A percentile compares a stretch with the other conserved stretches of the same genome.
Evolutionary conservation across 2,329 filamentous ascomycete genomes (phyloP).

Genomic region (Teratosphaeria nubilosa): DNA sequence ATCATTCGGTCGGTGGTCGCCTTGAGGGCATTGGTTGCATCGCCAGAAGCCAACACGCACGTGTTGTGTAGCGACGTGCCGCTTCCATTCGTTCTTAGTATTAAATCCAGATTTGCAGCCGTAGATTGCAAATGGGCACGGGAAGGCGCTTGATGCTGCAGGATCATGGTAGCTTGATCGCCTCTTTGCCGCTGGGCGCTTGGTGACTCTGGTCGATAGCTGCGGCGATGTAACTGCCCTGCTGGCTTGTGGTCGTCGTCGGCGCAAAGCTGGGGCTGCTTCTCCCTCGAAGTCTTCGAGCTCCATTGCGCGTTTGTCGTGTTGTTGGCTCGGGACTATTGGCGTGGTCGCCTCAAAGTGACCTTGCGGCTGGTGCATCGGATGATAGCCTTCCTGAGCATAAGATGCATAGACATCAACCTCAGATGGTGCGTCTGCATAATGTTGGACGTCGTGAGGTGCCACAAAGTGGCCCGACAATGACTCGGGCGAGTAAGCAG

Average conservation of each 20-base stretch:
- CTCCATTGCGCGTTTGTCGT: conserved; percentile 1
- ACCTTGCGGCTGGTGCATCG: conserved; percentile 1
- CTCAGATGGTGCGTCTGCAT: conserved; percentile 11
- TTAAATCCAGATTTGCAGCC: conserved; percentile 64
- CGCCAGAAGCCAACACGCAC: conserved; percentile 64
- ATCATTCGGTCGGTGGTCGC: conserved; percentile 39
- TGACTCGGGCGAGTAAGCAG: not conserved
- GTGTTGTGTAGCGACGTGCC: conserved; percentile 74
- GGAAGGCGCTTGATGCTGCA: conserved; percentile 40
- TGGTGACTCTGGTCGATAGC: conserved; percentile 6
- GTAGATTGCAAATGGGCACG: conserved; percentile 69
- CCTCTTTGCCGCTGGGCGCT: conserved; percentile 6
- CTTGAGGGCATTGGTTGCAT: conserved; percentile 52
- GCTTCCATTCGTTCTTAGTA: conserved; percentile 92
- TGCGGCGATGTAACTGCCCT: conserved; percentile 1
- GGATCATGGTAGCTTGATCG: conserved; percentile 4
- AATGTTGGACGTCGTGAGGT: conserved; percentile 15
- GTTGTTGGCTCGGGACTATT: not conserved
- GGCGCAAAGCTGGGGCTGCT: conserved; percentile 8
- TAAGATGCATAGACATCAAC: conserved; percentile 1
- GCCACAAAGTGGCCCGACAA: conserved; percentile 9
- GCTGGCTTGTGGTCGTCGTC: conserved; percentile 8
- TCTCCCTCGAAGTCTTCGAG: conserved; percentile 1
- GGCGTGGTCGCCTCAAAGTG: not conserved
- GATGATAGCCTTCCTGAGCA: conserved; percentile 17